These are phyloP conservation scores for Phytophthora idaei DNA, from an alignment of 352 stramenopile species.

Conservation along the genomic window DNA sequence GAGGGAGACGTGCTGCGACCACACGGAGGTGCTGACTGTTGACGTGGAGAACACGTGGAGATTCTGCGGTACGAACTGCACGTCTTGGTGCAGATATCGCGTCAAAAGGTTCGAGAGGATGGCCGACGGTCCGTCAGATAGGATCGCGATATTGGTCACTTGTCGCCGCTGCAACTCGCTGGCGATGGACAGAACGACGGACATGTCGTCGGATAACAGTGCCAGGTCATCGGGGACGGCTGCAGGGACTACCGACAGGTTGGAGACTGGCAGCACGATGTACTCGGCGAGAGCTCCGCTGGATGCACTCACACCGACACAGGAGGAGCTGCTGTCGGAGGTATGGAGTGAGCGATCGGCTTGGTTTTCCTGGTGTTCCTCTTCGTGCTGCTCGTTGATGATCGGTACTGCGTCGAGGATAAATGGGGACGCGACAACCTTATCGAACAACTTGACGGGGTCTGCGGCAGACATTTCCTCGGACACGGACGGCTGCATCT, in stretches of 20 bases:
- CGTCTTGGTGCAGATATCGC: conserved; percentile 34
- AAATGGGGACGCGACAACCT: conserved; percentile 42
- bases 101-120: conserved; percentile 40
- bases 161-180: conserved; percentile 32
- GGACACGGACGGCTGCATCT: conserved; percentile 14
- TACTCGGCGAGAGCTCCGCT: conserved; percentile 46
- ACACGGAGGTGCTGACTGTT: conserved; percentile 14
- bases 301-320: conserved; percentile 40
- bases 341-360: background rate
- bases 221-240: conserved; percentile 47
- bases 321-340: conserved; percentile 8
- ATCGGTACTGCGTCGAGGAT: conserved; percentile 2
- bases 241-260: conserved; percentile 36
- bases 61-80: conserved; percentile 25
- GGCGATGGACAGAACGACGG: conserved; percentile 44
- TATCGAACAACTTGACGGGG: conserved; percentile 33
- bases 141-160: conserved; percentile 35
- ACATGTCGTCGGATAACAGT: conserved; percentile 46
- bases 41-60: conserved; percentile 41
- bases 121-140: conserved; percentile 25
- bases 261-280: conserved; percentile 46
- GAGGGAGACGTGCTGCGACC: conserved; percentile 33
- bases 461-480: conserved; percentile 3
- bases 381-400: conserved; percentile 1
- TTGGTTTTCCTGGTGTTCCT: conserved; percentile 11